Evolutionary conservation across 1,284 basidiomycete species (phyloP).

Genomic region (Entoloma clypeatum): DNA sequence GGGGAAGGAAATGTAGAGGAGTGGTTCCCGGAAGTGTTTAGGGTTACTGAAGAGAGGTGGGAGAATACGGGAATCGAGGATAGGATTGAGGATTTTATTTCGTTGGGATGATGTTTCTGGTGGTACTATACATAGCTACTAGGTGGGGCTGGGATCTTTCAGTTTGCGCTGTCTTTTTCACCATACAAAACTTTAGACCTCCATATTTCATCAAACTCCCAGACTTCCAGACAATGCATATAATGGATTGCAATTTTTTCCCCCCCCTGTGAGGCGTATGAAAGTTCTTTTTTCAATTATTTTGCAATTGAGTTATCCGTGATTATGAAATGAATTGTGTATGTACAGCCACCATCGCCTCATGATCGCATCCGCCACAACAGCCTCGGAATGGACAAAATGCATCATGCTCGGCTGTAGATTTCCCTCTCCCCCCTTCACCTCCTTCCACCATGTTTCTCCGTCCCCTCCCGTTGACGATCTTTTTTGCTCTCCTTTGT

Average conservation of each 20-base stretch:
- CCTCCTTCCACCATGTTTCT: slow-evolving; percentile 17
- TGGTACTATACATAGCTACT: slow-evolving; percentile 1
- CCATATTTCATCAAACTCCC: too few relatives aligned
- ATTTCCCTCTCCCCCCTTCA: slow-evolving; percentile 2
- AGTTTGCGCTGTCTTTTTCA: too few relatives aligned
- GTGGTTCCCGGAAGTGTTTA: slow-evolving; percentile 50
- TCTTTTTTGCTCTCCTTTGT: slow-evolving; percentile 15
- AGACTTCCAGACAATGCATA: too few relatives aligned
- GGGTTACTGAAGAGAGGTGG: slow-evolving; percentile 49
- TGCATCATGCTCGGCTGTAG: neutral
- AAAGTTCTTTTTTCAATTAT: too few relatives aligned
- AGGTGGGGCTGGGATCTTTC: too few relatives aligned
- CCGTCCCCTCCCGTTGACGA: slow-evolving; percentile 19
- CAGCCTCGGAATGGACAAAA: neutral
- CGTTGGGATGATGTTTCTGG: neutral
- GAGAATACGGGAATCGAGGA: slow-evolving; percentile 30
- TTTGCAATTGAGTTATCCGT: too few relatives aligned
- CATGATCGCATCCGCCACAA: too few relatives aligned
- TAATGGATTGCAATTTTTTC: too few relatives aligned
- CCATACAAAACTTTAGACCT: too few relatives aligned
- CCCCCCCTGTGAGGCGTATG: too few relatives aligned
- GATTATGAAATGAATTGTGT: too few relatives aligned
- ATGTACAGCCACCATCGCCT: neutral
- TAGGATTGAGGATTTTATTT: slow-evolving; percentile 14
- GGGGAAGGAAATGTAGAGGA: slow-evolving; percentile 29